Evolutionary conservation across 805 yeast genomes (phyloP).

Genomic region (Debaryomyces tyrocola): DNA sequence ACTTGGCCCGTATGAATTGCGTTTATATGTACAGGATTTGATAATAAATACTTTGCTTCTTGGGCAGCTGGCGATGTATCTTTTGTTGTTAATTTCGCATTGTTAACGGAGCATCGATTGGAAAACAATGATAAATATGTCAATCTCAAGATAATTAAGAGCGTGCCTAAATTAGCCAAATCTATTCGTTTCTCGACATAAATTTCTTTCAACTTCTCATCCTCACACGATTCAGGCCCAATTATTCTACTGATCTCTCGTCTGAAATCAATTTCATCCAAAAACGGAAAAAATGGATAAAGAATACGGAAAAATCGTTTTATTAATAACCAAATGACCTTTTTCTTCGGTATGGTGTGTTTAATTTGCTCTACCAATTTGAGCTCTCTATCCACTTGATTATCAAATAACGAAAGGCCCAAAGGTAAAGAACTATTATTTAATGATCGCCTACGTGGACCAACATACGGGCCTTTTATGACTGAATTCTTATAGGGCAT

Average conservation of each 20-base stretch:
- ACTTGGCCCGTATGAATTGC: constrained; percentile 45
- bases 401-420: constrained; percentile 11
- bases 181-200: constrained; percentile 31
- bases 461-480: background rate
- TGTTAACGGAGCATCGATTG: constrained; percentile 15
- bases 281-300: constrained; percentile 61
- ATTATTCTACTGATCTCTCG: constrained; percentile 40
- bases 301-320: constrained; percentile 57
- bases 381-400: constrained; percentile 19
- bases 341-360: constrained; percentile 48
- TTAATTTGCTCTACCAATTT: constrained; percentile 32
- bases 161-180: constrained; percentile 29
- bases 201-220: constrained; percentile 17
- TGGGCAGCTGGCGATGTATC: constrained; percentile 17
- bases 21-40: constrained; percentile 40
- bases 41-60: constrained; percentile 30
- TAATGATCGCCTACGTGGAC: background rate
- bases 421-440: constrained; percentile 3
- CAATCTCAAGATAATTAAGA: constrained; percentile 35
- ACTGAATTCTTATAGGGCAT: background rate
- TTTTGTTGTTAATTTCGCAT: constrained; percentile 11
- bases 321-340: constrained; percentile 51
- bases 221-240: constrained; percentile 30
- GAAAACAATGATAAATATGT: constrained; percentile 33
- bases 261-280: constrained; percentile 56